phyloP scores from a whole-genome alignment of 192 early-diverging fungal genomes.

The Gonapodya prolifera region DNA sequence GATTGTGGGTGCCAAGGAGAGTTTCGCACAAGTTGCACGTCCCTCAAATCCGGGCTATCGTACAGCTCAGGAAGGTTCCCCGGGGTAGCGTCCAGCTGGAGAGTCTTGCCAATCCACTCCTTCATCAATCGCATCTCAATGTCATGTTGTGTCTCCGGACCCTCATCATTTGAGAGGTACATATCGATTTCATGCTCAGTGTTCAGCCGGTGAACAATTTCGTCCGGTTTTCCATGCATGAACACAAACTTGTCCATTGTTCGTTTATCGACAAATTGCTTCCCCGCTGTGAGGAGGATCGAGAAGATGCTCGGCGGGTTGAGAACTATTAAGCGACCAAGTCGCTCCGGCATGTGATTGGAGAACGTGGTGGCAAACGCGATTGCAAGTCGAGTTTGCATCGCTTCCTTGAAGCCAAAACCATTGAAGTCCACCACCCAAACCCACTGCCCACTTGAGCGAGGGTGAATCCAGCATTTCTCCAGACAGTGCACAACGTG shows the following conservation, averaged over 20 bases:
- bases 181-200: background rate
- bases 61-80: background rate
- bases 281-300: background rate
- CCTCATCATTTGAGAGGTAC: background rate
- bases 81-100: background rate
- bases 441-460: background rate
- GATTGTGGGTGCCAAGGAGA: background rate
- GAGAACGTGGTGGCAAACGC: conserved; percentile 2
- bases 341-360: background rate
- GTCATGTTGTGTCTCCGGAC: background rate
- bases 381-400: background rate
- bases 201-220: background rate
- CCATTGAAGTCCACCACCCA: conserved; percentile 1
- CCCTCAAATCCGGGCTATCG: background rate
- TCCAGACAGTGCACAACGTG: conserved; percentile 3
- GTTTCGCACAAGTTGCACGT: background rate
- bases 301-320: background rate
- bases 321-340: background rate
- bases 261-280: background rate
- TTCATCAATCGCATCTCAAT: background rate
- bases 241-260: background rate
- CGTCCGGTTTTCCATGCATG: background rate
- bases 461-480: background rate
- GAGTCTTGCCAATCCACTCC: background rate
- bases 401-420: background rate